Evolutionary conservation across 1,284 basidiomycete genomes (phyloP).

Genomic region (Wolfiporia cocos): DNA sequence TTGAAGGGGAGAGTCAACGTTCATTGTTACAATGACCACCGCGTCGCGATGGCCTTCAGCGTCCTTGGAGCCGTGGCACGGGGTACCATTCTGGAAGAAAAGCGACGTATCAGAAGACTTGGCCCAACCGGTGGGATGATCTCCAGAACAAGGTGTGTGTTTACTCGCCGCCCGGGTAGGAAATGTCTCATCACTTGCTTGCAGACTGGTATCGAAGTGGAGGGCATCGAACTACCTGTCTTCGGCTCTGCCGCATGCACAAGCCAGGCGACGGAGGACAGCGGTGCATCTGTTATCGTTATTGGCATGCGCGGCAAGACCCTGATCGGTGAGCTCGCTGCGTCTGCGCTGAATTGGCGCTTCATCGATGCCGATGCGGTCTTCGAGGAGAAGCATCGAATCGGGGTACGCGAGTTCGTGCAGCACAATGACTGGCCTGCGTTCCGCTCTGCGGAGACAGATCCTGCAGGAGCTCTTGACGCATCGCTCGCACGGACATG

Average conservation of each 20-base stretch:
- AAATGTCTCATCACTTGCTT: constrained; percentile 11
- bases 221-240: constrained; percentile 72
- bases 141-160: constrained; percentile 89
- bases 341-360: constrained; percentile 67
- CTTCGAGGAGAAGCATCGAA: constrained; percentile 65
- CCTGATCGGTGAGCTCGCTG: constrained; percentile 79
- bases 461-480: constrained; percentile 58
- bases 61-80: constrained; percentile 77
- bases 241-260: constrained; percentile 37
- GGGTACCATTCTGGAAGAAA: constrained; percentile 87
- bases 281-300: constrained; percentile 71
- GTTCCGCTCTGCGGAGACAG: constrained; percentile 62
- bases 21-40: constrained; percentile 97
- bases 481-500: constrained; percentile 53
- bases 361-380: constrained; percentile 87
- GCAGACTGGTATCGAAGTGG: constrained; percentile 86
- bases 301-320: constrained; percentile 99
- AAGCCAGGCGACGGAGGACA: constrained; percentile 31
- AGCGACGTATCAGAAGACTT: constrained; percentile 98
- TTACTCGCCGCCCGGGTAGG: constrained; percentile 1
- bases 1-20: constrained; percentile 72
- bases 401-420: constrained; percentile 75
- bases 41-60: constrained; percentile 98
- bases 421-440: constrained; percentile 70
- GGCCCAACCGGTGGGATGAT: constrained; percentile 99